Percentiles rank a stretch among this genome's conserved stretches.
Conservation (phyloP, 305 asterid genomes). For the Rubia peregrina region DNA sequence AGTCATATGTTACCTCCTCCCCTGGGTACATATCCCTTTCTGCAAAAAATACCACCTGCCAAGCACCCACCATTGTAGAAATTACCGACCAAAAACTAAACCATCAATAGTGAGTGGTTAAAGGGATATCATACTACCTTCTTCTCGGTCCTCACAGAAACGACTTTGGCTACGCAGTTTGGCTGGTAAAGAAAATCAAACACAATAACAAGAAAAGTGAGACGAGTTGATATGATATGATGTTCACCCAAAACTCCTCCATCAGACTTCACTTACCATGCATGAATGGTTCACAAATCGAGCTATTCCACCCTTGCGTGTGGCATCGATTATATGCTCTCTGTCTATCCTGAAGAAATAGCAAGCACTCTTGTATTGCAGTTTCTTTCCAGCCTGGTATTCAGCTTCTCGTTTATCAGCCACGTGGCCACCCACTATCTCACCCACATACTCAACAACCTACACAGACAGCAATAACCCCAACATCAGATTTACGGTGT, state of each 20-base stretch:
- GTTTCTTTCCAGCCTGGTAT: constrained; percentile 56
- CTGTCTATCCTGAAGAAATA: constrained; percentile 61
- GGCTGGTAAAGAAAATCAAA: constrained; percentile 37
- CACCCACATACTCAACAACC: constrained; percentile 73
- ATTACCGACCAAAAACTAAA: neutral
- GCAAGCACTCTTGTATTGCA: constrained; percentile 65
- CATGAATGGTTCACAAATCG: constrained; percentile 75
- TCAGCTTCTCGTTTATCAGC: constrained; percentile 61
- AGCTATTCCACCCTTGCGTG: constrained; percentile 74
- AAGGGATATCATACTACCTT: constrained; percentile 31
- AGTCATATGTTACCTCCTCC: constrained; percentile 69
- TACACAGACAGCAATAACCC: constrained; percentile 21
- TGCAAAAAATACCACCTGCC: constrained; percentile 55
- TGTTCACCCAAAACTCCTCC: neutral
- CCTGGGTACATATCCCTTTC: constrained; percentile 72
- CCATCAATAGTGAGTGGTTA: neutral
- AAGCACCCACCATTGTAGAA: neutral
- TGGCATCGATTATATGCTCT: constrained; percentile 61
- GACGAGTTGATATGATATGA: constrained; percentile 11
- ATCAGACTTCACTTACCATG: constrained; percentile 25
- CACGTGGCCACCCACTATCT: constrained; percentile 60
- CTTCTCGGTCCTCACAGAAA: constrained; percentile 56
- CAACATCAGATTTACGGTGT: constrained; percentile 10
- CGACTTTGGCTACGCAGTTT: constrained; percentile 56
- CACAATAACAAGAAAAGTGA: constrained; percentile 11